Base-by-base conservation (phyloP, 495 filamentous ascomycete species). In the Hypoxylon intermedium region DNA sequence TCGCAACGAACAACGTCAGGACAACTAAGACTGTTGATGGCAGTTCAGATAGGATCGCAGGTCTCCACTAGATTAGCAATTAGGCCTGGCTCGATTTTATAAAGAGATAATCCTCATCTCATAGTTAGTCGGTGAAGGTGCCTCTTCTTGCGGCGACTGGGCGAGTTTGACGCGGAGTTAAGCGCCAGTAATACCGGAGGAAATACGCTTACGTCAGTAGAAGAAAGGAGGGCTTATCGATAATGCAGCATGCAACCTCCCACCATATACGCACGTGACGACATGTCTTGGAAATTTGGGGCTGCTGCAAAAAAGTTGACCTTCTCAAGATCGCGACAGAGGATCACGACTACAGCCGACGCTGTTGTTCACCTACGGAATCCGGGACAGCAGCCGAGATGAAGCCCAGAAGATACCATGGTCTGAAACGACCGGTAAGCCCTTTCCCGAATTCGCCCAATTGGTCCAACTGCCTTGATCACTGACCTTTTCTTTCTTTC, bases 351-450 rank as follows among this genome's bases (percentile, higher is more conserved):
- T 5, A 11, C 6, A 34, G 31, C 9, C 19, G 54, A 48, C 44
- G 53, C 33, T 21, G 24, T 52, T 58, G 53, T 44, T 55, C 63
- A 53, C 30, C n/a, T n/a, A 59, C 21, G 6, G 5, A 38, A 40
- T 33, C 20, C 13, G 46, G 55, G 28, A 62, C 49, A 56, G 18
- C 53, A 55, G 52, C 63, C 68, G 74, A 45, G 47, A 85, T 83
- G 77, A 85, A 78, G 83, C 77, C 81, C 56, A 83, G 79, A 58
- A 82, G 81, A 66, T 87, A 82, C 67, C 84, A 89, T 62, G 78
- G 81, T 53, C 79, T 92, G 38, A 88, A 84, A 71, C 77, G 79
- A 61, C 73, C 80, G 24, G 87, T 89, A 77, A 55, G 82, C 72
- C 20, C 11, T n/a, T 13, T 19, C 46, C 6, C n/a, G n/a, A n/a